phyloP scores from a whole-genome alignment of 1,139 yeast genomes.

The Nakaseomyces sp. region DNA sequence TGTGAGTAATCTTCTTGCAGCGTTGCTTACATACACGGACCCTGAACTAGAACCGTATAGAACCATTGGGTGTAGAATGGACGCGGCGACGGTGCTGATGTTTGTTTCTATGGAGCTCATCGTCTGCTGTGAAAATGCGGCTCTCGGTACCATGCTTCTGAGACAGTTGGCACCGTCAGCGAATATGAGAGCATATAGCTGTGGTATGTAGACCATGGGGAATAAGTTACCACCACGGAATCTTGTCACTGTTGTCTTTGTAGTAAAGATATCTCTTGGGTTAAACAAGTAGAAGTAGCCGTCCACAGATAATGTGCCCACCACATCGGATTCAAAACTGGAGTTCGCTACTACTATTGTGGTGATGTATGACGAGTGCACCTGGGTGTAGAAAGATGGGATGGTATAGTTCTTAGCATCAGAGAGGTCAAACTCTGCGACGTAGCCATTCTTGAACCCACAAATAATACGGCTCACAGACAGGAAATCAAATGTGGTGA shows the following conservation, averaged over 20 bases:
- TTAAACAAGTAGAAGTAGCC: constrained; percentile 38
- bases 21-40: constrained; percentile 36
- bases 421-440: constrained; percentile 51
- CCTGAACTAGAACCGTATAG: constrained; percentile 62
- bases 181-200: constrained; percentile 34
- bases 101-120: constrained; percentile 36
- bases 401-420: constrained; percentile 14
- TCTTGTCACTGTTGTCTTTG: constrained; percentile 31
- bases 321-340: constrained; percentile 33
- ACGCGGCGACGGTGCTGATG: constrained; percentile 35
- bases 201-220: constrained; percentile 34
- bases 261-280: constrained; percentile 36
- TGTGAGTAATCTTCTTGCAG: constrained; percentile 36
- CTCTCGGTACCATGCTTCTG: constrained; percentile 34
- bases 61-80: constrained; percentile 50
- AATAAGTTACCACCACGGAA: constrained; percentile 31
- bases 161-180: constrained; percentile 37
- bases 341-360: constrained; percentile 39
- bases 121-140: constrained; percentile 32
- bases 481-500: constrained; percentile 50
- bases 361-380: constrained; percentile 45
- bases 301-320: constrained; percentile 43
- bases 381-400: constrained; percentile 40
- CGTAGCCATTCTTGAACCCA: constrained; percentile 58
- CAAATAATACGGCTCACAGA: constrained; percentile 43